Percentiles rank a stretch among this genome's conserved stretches.
phyloP scores from a whole-genome alignment of 495 filamentous ascomycete species.

The Echria macrotheca region DNA sequence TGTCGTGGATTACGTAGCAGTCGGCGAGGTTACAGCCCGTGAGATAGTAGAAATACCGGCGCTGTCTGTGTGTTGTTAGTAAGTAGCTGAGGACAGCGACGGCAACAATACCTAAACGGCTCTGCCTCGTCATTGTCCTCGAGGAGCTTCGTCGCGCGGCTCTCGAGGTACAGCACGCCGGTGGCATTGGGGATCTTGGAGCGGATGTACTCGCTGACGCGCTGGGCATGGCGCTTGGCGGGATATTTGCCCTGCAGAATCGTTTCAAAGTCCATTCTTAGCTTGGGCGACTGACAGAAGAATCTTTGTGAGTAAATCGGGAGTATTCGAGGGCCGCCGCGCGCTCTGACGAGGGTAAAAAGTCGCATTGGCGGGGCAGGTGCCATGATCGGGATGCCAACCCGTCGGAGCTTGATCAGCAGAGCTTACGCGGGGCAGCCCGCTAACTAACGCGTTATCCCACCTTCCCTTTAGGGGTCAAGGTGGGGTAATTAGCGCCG shows the following conservation, averaged over 20 bases:
- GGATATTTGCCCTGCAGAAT: slow-evolving; percentile 74
- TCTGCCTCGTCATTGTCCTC: slow-evolving; percentile 79
- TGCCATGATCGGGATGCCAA: too few species aligned
- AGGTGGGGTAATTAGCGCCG: too few species aligned
- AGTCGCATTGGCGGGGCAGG: too few species aligned
- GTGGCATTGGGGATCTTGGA: slow-evolving; percentile 51
- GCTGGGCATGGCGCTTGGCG: slow-evolving; percentile 81
- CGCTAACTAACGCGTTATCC: too few species aligned
- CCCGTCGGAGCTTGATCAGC: too few species aligned
- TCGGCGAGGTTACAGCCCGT: slow-evolving; percentile 82
- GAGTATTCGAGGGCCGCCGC: background rate
- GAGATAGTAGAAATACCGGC: slow-evolving; percentile 91
- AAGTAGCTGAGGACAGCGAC: background rate
- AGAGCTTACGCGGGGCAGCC: too few species aligned
- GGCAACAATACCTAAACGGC: slow-evolving; percentile 60
- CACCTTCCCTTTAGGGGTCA: too few species aligned
- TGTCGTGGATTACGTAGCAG: slow-evolving; percentile 75
- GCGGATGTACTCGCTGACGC: slow-evolving; percentile 71
- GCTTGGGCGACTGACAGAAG: background rate
- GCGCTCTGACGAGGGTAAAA: too few species aligned
- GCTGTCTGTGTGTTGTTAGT: slow-evolving; percentile 54
- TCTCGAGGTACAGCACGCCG: slow-evolving; percentile 81
- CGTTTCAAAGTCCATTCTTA: slow-evolving; percentile 30
- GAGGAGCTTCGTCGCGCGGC: slow-evolving; percentile 65
- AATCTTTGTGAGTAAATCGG: background rate